phyloP scores from a whole-genome alignment of 805 yeast species.

The Komagataella populi region DNA sequence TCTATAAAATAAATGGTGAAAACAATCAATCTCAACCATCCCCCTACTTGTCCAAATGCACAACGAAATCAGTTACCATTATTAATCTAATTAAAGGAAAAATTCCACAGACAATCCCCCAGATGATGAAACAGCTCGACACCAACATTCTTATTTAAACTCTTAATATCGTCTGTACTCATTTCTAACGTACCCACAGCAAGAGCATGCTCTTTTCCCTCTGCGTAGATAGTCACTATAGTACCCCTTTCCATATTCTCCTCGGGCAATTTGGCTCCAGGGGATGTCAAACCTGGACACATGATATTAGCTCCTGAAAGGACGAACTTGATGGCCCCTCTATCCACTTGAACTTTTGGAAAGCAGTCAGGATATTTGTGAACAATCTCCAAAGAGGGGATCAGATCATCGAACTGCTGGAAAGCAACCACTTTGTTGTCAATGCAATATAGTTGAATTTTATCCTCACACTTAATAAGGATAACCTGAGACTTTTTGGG shows the following conservation, averaged over 20 bases:
- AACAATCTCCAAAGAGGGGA: constrained; percentile 63
- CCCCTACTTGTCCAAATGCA: neutral
- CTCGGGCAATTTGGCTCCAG: constrained; percentile 75
- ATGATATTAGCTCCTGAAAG: constrained; percentile 93
- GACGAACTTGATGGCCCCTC: constrained; percentile 94
- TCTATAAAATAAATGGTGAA: constrained; percentile 6
- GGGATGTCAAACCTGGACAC: constrained; percentile 90
- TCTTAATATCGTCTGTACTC: constrained; percentile 83
- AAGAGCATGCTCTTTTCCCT: constrained; percentile 82
- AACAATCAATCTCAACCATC: neutral
- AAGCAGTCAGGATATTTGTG: constrained; percentile 76
- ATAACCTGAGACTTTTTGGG: constrained; percentile 83
- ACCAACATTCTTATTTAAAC: constrained; percentile 78
- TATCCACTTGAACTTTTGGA: constrained; percentile 80
- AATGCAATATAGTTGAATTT: constrained; percentile 61
- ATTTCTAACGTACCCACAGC: constrained; percentile 81
- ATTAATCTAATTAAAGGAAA: constrained; percentile 8
- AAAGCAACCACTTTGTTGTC: constrained; percentile 65
- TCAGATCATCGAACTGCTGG: constrained; percentile 69
- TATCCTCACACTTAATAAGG: constrained; percentile 79
- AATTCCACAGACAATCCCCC: constrained; percentile 83
- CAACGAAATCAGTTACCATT: neutral
- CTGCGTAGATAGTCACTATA: constrained; percentile 78
- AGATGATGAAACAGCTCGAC: constrained; percentile 71
- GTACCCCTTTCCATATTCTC: constrained; percentile 51